Evolutionary conservation across 495 filamentous ascomycete genomes (phyloP).

Genomic region (Trichoderma erinaceum): DNA sequence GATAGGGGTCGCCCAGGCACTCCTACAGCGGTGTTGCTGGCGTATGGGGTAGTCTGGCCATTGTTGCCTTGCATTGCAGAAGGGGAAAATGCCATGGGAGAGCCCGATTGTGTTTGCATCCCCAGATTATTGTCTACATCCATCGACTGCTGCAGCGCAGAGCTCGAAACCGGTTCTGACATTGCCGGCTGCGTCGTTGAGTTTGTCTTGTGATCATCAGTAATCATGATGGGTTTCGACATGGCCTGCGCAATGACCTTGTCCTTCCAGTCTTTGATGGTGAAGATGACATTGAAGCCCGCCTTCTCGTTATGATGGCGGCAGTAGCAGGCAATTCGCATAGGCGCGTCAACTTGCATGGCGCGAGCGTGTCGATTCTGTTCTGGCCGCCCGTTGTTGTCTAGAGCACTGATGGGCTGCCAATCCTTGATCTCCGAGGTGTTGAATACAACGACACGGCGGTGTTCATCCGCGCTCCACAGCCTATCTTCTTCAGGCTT

Average conservation of each 20-base stretch:
- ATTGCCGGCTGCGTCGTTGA: not conserved
- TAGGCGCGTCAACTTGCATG: conserved; percentile 72
- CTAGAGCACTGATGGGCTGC: conserved; percentile 45
- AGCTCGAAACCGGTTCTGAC: not conserved
- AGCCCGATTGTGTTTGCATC: not conserved
- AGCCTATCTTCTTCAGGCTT: conserved; percentile 70
- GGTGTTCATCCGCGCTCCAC: conserved; percentile 69
- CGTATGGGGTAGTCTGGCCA: not conserved
- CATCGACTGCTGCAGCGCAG: conserved; percentile 30
- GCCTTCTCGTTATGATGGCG: conserved; percentile 87
- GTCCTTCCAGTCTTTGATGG: conserved; percentile 70
- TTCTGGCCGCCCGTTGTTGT: conserved; percentile 25
- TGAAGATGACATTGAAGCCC: conserved; percentile 92
- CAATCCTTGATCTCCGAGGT: conserved; percentile 86
- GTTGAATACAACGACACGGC: conserved; percentile 89
- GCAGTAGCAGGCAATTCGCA: conserved; percentile 98
- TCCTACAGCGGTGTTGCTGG: conserved; percentile 23
- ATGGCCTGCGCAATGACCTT: conserved; percentile 77
- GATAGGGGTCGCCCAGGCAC: conserved; percentile 61
- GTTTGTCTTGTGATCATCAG: conserved; percentile 86
- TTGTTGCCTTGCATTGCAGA: not conserved
- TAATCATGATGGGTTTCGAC: conserved; percentile 84
- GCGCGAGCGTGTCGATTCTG: conserved; percentile 41
- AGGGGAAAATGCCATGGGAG: not conserved
- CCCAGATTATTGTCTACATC: no score